Percentiles rank a stretch among this genome's conserved stretches.
Evolutionary conservation across 768 basidiomycete species (phyloP).

Genomic region (Piloderma croceum): DNA sequence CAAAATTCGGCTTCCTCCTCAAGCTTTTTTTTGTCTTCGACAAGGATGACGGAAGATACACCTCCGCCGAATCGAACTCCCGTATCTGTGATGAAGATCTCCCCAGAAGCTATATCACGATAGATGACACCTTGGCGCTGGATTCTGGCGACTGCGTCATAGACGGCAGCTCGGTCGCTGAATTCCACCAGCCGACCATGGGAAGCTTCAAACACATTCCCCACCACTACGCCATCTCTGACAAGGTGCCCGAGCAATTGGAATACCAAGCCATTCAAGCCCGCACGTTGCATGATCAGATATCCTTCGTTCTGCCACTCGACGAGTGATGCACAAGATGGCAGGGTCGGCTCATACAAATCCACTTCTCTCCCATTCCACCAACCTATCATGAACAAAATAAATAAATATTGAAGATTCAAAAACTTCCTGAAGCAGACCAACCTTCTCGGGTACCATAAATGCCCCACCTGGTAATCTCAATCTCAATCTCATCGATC

Average conservation of each 20-base stretch:
- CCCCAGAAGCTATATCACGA: too few relatives aligned
- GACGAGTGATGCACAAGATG: too few relatives aligned
- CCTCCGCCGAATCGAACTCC: too few relatives aligned
- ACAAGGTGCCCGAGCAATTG: constrained; percentile 17
- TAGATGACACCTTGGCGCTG: neutral
- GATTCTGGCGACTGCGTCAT: neutral
- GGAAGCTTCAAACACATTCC: constrained; percentile 14
- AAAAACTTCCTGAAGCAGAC: too few relatives aligned
- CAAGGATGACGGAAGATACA: constrained; percentile 7
- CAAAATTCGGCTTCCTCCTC: constrained; percentile 12
- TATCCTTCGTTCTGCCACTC: too few relatives aligned
- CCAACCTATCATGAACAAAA: constrained; percentile 25
- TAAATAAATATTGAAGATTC: too few relatives aligned
- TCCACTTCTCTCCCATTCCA: constrained; percentile 31
- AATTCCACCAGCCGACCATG: constrained; percentile 11
- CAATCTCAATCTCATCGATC: constrained; percentile 33
- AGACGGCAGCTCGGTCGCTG: constrained; percentile 3
- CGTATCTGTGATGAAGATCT: too few relatives aligned
- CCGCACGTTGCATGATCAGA: too few relatives aligned
- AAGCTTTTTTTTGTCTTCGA: constrained; percentile 1
- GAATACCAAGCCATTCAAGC: too few relatives aligned
- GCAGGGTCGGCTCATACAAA: too few relatives aligned
- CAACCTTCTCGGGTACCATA: constrained; percentile 16
- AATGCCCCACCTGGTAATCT: constrained; percentile 27
- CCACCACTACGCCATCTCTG: constrained; percentile 15